These are phyloP conservation scores for Suillus hirtellus DNA, from an alignment of 768 basidiomycete species.

Conservation along the genomic window DNA sequence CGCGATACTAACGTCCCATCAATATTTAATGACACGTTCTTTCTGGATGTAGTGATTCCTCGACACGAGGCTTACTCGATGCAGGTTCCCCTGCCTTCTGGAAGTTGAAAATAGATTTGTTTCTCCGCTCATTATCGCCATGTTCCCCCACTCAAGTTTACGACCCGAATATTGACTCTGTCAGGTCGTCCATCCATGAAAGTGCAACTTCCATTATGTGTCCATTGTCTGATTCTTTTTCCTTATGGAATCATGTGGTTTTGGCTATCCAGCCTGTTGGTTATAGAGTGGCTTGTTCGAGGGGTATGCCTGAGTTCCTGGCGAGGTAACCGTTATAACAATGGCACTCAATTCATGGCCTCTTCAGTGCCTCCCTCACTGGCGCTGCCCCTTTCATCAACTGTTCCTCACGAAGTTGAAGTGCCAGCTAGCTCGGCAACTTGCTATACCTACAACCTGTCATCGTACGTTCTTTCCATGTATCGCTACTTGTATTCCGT, in stretches of 20 bases:
- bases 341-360: neutral
- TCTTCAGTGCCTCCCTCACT: neutral
- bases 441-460: neutral
- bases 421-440: neutral
- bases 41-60: neutral
- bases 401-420: neutral
- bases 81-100: neutral
- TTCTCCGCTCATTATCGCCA: neutral
- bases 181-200: neutral
- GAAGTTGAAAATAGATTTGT: neutral
- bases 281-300: slow-evolving; percentile 2
- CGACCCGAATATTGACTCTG: neutral
- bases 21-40: too few relatives aligned
- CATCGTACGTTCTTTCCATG: neutral
- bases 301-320: neutral
- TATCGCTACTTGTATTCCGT: neutral
- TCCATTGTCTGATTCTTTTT: slow-evolving; percentile 4
- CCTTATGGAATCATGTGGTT: slow-evolving; percentile 3
- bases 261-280: neutral
- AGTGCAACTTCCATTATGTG: neutral
- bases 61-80: neutral
- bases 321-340: neutral
- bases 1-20: too few relatives aligned
- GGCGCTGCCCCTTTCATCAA: neutral
- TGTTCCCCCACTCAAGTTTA: neutral